A percentile compares a stretch with the other conserved stretches of the same genome.
These are phyloP conservation scores for Xylariomycetidae sp. DNA, from an alignment of 2,329 filamentous ascomycete species.

Conservation along the genomic window DNA sequence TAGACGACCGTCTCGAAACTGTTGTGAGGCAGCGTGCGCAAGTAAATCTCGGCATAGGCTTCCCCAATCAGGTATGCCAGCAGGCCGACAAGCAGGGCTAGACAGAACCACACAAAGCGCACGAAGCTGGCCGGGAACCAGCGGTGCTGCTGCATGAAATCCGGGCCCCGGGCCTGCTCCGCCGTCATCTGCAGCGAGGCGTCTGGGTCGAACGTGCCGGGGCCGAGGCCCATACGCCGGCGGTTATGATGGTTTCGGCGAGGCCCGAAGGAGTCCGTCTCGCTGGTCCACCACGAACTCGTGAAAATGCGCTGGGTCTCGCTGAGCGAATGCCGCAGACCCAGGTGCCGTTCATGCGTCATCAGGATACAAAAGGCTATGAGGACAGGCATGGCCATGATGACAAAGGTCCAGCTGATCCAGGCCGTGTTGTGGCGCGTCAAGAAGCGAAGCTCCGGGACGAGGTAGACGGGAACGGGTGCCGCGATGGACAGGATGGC, in stretches of 20 bases:
- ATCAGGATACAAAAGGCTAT: slow-evolving; percentile 62
- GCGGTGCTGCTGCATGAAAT: slow-evolving; percentile 40
- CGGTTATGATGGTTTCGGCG: slow-evolving; percentile 36
- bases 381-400: slow-evolving; percentile 65
- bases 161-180: slow-evolving; percentile 20
- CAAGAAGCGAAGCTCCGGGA: slow-evolving; percentile 47
- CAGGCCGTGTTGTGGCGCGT: slow-evolving; percentile 61
- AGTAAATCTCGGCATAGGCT: slow-evolving; percentile 64
- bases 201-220: slow-evolving; percentile 35
- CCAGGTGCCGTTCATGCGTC: slow-evolving; percentile 58
- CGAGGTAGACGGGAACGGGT: slow-evolving; percentile 57
- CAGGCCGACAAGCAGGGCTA: slow-evolving; percentile 57
- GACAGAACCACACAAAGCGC: slow-evolving; percentile 65
- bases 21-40: slow-evolving; percentile 61
- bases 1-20: slow-evolving; percentile 64
- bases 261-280: slow-evolving; percentile 41
- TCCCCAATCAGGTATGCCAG: slow-evolving; percentile 65
- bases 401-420: slow-evolving; percentile 66
- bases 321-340: slow-evolving; percentile 55
- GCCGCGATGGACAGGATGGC: slow-evolving; percentile 54
- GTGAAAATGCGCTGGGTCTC: slow-evolving; percentile 66
- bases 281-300: slow-evolving; percentile 60
- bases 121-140: slow-evolving; percentile 65
- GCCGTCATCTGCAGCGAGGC: slow-evolving; percentile 18
- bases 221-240: slow-evolving; percentile 30